Conservation (phyloP, 495 filamentous ascomycete genomes). For the Delitschia confertaspora region DNA sequence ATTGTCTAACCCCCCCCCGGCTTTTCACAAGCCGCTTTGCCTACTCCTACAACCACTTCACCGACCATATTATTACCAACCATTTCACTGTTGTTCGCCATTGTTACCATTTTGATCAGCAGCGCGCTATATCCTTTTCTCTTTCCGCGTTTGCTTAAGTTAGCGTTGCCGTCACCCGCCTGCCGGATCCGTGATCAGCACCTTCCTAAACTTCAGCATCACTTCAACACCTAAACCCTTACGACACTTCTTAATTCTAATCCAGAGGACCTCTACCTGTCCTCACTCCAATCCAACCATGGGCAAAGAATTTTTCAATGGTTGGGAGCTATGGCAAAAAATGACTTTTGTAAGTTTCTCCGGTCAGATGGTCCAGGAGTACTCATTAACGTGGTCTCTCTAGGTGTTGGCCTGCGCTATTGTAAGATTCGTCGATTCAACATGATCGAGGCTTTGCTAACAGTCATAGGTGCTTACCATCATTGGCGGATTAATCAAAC, state of each 20-base stretch:
- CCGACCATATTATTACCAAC: background rate
- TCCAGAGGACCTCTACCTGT: conserved; percentile 4
- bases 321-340: conserved; percentile 84
- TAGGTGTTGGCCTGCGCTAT: conserved; percentile 36
- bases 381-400: conserved; percentile 10
- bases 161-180: conserved; percentile 6
- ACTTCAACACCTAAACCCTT: background rate
- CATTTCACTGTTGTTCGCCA: background rate
- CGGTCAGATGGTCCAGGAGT: background rate
- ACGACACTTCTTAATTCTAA: conserved; percentile 5
- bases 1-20: conserved; percentile 5
- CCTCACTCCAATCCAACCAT: conserved; percentile 13
- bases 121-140: no score
- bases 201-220: conserved; percentile 1
- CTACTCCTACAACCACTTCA: background rate
- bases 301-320: conserved; percentile 53
- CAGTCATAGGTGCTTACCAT: conserved; percentile 41
- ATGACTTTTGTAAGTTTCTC: conserved; percentile 69
- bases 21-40: conserved; percentile 2
- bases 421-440: conserved; percentile 31
- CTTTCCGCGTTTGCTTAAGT: background rate
- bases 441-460: conserved; percentile 30
- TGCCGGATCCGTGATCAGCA: conserved; percentile 2
- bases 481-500: conserved; percentile 42
- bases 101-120: no score